Conservation (phyloP, 129 eudicot species). For the Chrysanthemum lavandulifolium region DNA sequence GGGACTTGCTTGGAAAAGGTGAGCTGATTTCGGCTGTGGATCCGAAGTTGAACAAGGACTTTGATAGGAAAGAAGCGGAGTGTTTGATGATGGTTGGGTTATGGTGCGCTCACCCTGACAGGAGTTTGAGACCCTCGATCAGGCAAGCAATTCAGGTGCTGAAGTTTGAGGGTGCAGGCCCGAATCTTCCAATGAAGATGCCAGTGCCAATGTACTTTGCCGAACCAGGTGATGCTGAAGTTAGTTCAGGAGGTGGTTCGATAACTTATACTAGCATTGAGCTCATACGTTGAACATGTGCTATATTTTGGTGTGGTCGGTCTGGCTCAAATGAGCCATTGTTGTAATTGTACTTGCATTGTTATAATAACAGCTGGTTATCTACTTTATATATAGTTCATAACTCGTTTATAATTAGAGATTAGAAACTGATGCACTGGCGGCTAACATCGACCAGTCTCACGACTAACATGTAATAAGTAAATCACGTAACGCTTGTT, state of each 20-base stretch:
- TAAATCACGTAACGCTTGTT: too few species aligned
- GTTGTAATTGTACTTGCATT: too few species aligned
- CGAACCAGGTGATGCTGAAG: slow-evolving; percentile 21
- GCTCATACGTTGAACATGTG: slow-evolving; percentile 29
- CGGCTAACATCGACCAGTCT: too few species aligned
- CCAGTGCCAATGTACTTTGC: slow-evolving; percentile 38
- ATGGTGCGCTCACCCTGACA: slow-evolving; percentile 61
- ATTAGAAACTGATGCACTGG: too few species aligned
- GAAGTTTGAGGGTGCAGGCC: slow-evolving; percentile 47
- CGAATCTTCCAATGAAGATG: slow-evolving; percentile 46
- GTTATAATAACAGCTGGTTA: too few species aligned
- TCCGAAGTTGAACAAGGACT: slow-evolving; percentile 16
- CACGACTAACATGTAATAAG: too few species aligned
- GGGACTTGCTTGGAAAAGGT: slow-evolving; percentile 51
- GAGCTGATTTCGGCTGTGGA: slow-evolving; percentile 41
- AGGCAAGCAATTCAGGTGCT: slow-evolving; percentile 58
- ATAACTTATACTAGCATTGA: slow-evolving; percentile 37
- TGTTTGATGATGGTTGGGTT: slow-evolving; percentile 55
- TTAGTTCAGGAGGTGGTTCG: slow-evolving; percentile 33
- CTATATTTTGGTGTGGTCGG: neutral
- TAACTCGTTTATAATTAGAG: too few species aligned
- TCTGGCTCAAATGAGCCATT: neutral
- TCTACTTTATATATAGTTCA: too few species aligned
- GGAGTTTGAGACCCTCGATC: slow-evolving; percentile 46
- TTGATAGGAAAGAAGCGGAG: slow-evolving; percentile 39